Base-by-base conservation (phyloP, 139 green algal species). In the Axilococcus clingmanii region DNA sequence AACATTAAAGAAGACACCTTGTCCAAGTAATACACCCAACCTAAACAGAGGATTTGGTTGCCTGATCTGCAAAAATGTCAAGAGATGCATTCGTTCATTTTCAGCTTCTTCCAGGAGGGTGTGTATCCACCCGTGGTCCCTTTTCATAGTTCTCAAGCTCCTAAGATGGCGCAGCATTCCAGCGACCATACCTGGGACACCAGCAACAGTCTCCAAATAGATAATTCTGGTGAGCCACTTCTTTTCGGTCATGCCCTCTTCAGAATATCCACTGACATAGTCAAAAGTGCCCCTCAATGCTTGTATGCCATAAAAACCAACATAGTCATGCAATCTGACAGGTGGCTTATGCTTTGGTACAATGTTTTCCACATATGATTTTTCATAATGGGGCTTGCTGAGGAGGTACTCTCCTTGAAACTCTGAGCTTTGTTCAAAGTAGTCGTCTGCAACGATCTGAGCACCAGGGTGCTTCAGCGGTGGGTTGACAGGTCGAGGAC, bases 21-120 rank as follows among this genome's bases (percentile, higher is more conserved):
- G 84, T 5, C 59, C 69, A 0, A 59, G 33, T 31, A 96, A 72
- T 5, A 98, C 90, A 11, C 75, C 53, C 4, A 31, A 46, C 5
- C 91, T 63, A 72, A 95, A 90, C n/a, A 85, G 34, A 7, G 57
- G 40, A 4, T 75, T 71, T 0, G 88, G 86, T 48, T 94, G 35
- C 5, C 66, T 49, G 16, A 97, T 52, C 63, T 92, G 34, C 66
- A 98, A 52, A 72, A 97, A 97, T 5, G 84, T 96, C 36, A 98
- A 70, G 24, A 95, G 72, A 72, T 95, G 86, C 84, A 90, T 93
- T 54, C 81, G 52, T 47, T 97, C 89, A 57, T 97, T 97, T 66
- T 96, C 88, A 1, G 86, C 86, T 67, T 98, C 91, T 51, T 95
- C 85, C 30, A 98, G 76, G 49, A 98, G 75, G 0, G 87, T 94